Conservation (phyloP, 148 eudicot genomes). For the Vaccinium darrowii region DNA sequence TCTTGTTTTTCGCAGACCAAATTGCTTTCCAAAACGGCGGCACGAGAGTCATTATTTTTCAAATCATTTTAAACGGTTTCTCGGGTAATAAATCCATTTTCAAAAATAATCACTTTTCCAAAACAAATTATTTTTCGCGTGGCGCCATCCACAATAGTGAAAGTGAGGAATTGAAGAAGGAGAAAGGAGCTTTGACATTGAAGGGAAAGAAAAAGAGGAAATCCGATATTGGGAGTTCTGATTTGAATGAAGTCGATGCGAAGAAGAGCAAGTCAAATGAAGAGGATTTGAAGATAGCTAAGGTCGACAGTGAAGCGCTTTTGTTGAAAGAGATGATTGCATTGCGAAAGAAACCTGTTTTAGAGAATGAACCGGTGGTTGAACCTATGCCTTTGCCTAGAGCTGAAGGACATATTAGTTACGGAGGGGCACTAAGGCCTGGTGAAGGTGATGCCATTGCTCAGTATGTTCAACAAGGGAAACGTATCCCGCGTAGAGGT, state of each 20-base stretch:
- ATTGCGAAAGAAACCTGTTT: slow-evolving; percentile 44
- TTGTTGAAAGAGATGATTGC: slow-evolving; percentile 64
- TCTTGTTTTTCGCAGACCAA: too few relatives aligned
- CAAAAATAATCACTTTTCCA: too few relatives aligned
- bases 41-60: not conserved
- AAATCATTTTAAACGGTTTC: too few relatives aligned
- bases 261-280: slow-evolving; percentile 21
- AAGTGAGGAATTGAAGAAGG: slow-evolving; percentile 34
- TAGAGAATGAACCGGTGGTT: slow-evolving; percentile 58
- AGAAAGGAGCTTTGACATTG: slow-evolving; percentile 25
- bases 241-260: slow-evolving; percentile 30
- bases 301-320: slow-evolving; percentile 43
- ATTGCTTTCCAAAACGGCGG: too few relatives aligned
- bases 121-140: not conserved
- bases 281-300: slow-evolving; percentile 33
- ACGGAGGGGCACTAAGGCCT: too few relatives aligned
- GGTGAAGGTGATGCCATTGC: too few relatives aligned
- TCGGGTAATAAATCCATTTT: too few relatives aligned
- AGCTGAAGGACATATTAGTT: too few relatives aligned
- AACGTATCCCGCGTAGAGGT: too few relatives aligned
- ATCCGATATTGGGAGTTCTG: slow-evolving; percentile 25
- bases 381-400: slow-evolving; percentile 99
- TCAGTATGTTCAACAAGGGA: too few relatives aligned
- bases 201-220: slow-evolving; percentile 42
- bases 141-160: slow-evolving; percentile 5